Conservation (phyloP, 1,139 yeast genomes). For the Arxiozyma bovina region DNA sequence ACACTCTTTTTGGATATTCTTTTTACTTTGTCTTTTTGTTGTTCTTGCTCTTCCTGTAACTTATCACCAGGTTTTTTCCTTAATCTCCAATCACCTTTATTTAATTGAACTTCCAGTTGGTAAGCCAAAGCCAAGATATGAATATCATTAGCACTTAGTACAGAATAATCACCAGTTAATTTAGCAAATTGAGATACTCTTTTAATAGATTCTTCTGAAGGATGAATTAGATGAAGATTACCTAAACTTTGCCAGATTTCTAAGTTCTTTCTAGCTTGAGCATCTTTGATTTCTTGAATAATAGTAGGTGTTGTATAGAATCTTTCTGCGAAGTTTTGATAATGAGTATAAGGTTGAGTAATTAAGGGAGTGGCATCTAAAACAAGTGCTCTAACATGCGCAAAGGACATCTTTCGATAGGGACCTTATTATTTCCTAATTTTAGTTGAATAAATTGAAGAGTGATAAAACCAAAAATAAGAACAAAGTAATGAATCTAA, state of each 20-base stretch:
- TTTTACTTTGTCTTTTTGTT: slow-evolving; percentile 8
- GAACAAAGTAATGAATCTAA: not conserved
- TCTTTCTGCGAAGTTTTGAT: slow-evolving; percentile 57
- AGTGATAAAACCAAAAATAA: not conserved
- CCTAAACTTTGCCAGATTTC: slow-evolving; percentile 63
- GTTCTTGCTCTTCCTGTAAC: slow-evolving; percentile 12
- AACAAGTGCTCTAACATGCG: slow-evolving; percentile 48
- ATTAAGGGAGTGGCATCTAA: slow-evolving; percentile 93
- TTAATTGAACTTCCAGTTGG: slow-evolving; percentile 68
- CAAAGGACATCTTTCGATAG: not conserved
- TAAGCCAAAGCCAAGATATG: slow-evolving; percentile 87
- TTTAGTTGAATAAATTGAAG: not conserved
- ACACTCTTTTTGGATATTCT: slow-evolving; percentile 10
- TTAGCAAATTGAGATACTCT: slow-evolving; percentile 69
- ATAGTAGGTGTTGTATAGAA: slow-evolving; percentile 93
- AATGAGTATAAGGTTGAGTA: slow-evolving; percentile 70
- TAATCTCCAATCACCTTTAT: slow-evolving; percentile 59
- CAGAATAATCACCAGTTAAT: slow-evolving; percentile 84
- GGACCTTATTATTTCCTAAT: not conserved
- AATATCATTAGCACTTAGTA: slow-evolving; percentile 81
- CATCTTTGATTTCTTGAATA: slow-evolving; percentile 77
- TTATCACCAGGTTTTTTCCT: slow-evolving; percentile 67
- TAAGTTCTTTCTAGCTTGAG: slow-evolving; percentile 68
- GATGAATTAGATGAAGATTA: slow-evolving; percentile 58
- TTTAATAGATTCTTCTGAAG: slow-evolving; percentile 53